phyloP scores from a whole-genome alignment of 2,329 filamentous ascomycete species.

The Botryotinia globosa region DNA sequence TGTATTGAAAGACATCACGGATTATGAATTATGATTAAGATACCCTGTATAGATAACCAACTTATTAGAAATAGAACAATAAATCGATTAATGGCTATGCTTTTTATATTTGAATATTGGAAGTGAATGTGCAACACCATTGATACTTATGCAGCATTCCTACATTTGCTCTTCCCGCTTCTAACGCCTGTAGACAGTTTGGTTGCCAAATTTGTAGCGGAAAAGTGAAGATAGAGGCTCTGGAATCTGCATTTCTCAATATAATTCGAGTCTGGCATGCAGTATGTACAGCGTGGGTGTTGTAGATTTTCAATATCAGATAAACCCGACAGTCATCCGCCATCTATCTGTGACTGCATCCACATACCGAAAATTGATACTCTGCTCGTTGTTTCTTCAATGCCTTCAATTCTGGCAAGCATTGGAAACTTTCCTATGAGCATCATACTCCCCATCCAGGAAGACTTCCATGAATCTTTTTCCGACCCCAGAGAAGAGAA shows the following conservation, averaged over 20 bases:
- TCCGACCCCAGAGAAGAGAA: no score
- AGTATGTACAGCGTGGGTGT: not conserved
- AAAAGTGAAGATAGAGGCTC: not conserved
- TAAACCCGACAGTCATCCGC: no score
- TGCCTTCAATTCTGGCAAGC: no score
- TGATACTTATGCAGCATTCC: not conserved
- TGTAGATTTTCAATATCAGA: not conserved
- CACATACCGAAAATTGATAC: no score
- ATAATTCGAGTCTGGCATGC: not conserved
- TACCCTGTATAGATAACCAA: constrained; percentile 15
- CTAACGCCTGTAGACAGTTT: not conserved
- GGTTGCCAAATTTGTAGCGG: not conserved
- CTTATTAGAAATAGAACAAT: not conserved
- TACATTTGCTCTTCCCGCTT: not conserved
- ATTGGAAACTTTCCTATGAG: no score
- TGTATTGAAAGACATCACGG: not conserved
- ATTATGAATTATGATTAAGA: constrained; percentile 8
- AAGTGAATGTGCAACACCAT: not conserved
- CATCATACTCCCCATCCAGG: no score
- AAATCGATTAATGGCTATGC: not conserved
- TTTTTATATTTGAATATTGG: not conserved
- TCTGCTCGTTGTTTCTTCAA: no score
- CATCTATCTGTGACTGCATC: no score
- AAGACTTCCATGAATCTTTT: no score
- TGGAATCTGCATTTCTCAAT: not conserved